Conservation (phyloP, 2,329 filamentous ascomycete species). For the Hymenoscyphus fraxineus region DNA sequence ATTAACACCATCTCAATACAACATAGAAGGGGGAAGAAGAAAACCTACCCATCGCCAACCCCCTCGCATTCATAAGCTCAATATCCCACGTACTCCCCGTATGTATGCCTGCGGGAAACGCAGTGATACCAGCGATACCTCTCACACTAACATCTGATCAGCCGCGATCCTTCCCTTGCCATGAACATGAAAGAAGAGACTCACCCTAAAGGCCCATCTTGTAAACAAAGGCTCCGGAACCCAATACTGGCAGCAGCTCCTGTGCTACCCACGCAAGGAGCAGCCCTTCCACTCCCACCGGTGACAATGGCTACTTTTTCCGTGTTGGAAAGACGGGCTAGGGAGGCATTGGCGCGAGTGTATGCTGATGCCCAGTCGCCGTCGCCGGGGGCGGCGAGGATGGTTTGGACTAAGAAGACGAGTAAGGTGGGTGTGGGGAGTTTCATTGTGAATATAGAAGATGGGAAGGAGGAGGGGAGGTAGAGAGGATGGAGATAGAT, state of each 20-base stretch:
- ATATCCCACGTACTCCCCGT: slow-evolving; percentile 78
- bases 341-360: slow-evolving; percentile 61
- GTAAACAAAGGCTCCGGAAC: slow-evolving; percentile 72
- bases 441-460: neutral
- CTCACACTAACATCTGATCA: slow-evolving; percentile 44
- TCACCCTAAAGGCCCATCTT: slow-evolving; percentile 72
- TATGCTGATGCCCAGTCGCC: slow-evolving; percentile 65
- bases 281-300: slow-evolving; percentile 68
- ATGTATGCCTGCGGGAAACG: slow-evolving; percentile 76
- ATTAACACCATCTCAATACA: neutral
- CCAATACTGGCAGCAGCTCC: slow-evolving; percentile 52
- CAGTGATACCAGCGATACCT: slow-evolving; percentile 66
- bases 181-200: slow-evolving; percentile 4
- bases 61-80: slow-evolving; percentile 67
- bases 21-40: neutral
- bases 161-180: neutral
- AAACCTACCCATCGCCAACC: slow-evolving; percentile 57
- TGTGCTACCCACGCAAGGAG: slow-evolving; percentile 63
- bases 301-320: slow-evolving; percentile 80
- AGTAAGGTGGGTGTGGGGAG: slow-evolving; percentile 1
- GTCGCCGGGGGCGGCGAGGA: slow-evolving; percentile 20
- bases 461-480: neutral
- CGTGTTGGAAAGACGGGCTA: slow-evolving; percentile 64
- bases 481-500: neutral
- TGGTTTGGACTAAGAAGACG: slow-evolving; percentile 15